A percentile compares a stretch with the other conserved stretches of the same genome.
Conservation (phyloP, 2,329 filamentous ascomycete genomes). For the Trichoderma sp. region DNA sequence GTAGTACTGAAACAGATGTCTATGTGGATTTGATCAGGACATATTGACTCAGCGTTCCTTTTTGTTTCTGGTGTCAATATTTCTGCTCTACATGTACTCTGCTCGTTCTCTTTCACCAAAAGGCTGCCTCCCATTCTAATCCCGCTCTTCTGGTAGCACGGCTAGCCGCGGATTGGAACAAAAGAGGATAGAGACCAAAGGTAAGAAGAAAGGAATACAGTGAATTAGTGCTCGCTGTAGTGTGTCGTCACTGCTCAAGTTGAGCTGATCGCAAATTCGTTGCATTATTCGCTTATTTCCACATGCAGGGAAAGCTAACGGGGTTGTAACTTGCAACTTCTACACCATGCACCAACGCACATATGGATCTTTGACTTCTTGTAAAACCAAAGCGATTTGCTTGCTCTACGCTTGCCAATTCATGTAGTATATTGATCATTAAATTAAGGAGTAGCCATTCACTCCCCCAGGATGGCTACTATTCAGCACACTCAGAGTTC, state of each 20-base stretch:
- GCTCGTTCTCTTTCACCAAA: not conserved
- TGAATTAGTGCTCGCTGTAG: not conserved
- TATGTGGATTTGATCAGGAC: not conserved
- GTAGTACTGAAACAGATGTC: not conserved
- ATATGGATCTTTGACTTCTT: not conserved
- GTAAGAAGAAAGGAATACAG: not conserved
- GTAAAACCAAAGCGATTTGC: not conserved
- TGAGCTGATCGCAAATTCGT: not conserved
- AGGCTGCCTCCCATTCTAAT: not conserved
- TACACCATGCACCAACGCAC: not conserved
- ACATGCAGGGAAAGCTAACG: not conserved
- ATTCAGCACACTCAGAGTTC: not conserved
- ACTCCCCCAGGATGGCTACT: not conserved
- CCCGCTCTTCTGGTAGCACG: not conserved
- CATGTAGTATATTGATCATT: fast-evolving
- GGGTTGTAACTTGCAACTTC: not conserved
- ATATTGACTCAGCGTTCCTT: not conserved
- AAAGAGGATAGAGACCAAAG: not conserved
- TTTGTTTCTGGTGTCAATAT: not conserved
- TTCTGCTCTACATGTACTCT: not conserved
- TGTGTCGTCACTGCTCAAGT: not conserved
- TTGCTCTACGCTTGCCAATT: not conserved
- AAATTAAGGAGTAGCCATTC: not conserved
- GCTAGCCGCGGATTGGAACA: not conserved
- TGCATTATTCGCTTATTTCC: not conserved